Conservation (phyloP, 164 flowering plant genomes). For the Piper betle region DNA sequence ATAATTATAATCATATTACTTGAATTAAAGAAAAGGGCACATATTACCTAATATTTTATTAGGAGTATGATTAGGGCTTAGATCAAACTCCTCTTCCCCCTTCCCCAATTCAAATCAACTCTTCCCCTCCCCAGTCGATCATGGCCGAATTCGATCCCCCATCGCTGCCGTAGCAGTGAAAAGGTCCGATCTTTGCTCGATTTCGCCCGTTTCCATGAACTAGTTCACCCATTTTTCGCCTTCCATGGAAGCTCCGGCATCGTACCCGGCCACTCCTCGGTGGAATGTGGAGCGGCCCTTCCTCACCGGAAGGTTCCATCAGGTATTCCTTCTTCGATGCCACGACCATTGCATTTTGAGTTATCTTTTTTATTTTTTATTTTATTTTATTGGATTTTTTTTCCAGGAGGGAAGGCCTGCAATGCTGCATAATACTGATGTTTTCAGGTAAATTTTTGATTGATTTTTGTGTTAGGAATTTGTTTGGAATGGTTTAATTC, state of each 20-base stretch:
- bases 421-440: slow-evolving; percentile 28
- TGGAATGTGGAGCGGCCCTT: slow-evolving; percentile 76
- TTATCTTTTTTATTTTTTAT: background rate
- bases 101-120: too few species aligned
- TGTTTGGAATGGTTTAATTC: too few species aligned
- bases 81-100: too few species aligned
- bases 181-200: background rate
- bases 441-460: slow-evolving; percentile 26
- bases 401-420: slow-evolving; percentile 35
- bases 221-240: too few species aligned
- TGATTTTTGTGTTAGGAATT: background rate
- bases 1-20: too few species aligned
- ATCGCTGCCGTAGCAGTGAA: too few species aligned
- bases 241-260: slow-evolving; percentile 15
- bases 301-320: slow-evolving; percentile 79
- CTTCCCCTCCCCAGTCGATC: too few species aligned
- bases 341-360: background rate
- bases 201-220: background rate
- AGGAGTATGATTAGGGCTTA: too few species aligned
- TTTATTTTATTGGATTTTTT: background rate
- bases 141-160: too few species aligned
- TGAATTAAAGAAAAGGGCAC: too few species aligned
- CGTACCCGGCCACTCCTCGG: slow-evolving; percentile 47
- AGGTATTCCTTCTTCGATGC: slow-evolving; percentile 22
- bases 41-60: too few species aligned